Base-by-base conservation (phyloP, 225 moss, liverwort and hornwort genomes). In the Marchantia polymorpha region DNA sequence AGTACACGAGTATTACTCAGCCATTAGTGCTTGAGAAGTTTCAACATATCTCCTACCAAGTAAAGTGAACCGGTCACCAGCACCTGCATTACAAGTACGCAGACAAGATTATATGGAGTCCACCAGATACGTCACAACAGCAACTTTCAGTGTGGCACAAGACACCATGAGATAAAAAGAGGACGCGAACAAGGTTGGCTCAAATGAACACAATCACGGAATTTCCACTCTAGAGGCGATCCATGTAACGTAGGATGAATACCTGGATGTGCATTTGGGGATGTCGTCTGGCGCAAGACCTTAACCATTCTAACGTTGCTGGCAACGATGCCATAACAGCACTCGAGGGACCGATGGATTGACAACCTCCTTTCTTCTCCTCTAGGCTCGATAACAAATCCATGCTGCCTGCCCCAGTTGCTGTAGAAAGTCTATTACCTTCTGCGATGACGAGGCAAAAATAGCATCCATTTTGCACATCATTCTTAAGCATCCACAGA, bases 191-290 rank as follows among this genome's bases (percentile, higher is more conserved):
- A 15, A 16, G 69, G 46, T 6, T 10, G 31, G 47, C 48, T 31
- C 6, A 65, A 78, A 12, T 51, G 16, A 29, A 52, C 30, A 39
- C 47, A 49, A 22, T 8, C 4, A 39, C 15, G 39, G 20, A 19
- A 47, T 16, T 7, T 48, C 8, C 22, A 12, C 20, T 50, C n/a
- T 49, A 19, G 0, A 51, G n/a, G 12, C n/a, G 51, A 22, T 20
- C 71, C 71, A n/a, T 23, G 7, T 22, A 51, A 71, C 49, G 58
- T 53, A 27, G 11, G n/a, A 52, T 17, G 68, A 3, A 29, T 83
- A 95, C 99, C 99, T 99, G 99, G 81, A 99, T 90, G 67, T 90
- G 91, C 69, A 95, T 85, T 69, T 90, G 90, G 72, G 99, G 99
- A 86, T 99, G 91, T 65, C 89, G 92, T 72, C 69, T 90, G 10